These are phyloP conservation scores for Eutrema yunnanense DNA, from an alignment of 345 rosid genomes.

Conservation along the genomic window DNA sequence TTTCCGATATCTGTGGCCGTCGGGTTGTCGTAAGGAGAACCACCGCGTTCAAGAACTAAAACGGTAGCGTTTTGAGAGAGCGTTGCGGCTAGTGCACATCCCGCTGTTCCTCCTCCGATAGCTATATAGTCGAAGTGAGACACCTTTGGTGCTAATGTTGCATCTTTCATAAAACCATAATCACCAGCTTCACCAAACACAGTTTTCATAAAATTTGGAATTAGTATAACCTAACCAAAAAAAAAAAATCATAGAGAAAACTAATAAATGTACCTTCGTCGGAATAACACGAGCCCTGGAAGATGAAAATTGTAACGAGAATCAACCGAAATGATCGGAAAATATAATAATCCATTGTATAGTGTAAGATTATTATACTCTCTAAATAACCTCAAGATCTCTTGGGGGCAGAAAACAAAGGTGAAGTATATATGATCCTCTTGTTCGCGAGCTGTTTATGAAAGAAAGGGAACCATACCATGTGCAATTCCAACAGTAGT, in stretches of 20 bases:
- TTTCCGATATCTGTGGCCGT: constrained; percentile 34
- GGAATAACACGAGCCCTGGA: constrained; percentile 15
- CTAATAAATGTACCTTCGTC: constrained; percentile 2
- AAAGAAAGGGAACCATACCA: no score
- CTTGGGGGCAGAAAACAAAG: background rate
- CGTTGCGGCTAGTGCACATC: constrained; percentile 73
- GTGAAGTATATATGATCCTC: background rate
- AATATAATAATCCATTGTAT: background rate
- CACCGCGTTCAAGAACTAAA: constrained; percentile 58
- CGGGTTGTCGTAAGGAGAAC: constrained; percentile 30
- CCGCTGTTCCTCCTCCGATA: constrained; percentile 74
- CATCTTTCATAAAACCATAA: constrained; percentile 50
- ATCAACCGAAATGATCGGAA: background rate
- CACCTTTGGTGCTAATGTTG: constrained; percentile 38
- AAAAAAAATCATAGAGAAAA: background rate
- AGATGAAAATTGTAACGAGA: background rate
- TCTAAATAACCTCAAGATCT: background rate
- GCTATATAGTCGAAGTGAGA: constrained; percentile 52
- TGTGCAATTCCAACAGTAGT: no score
- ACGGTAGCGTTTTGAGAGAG: constrained; percentile 48
- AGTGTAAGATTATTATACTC: background rate
- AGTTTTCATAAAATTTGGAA: background rate
- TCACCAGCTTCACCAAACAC: constrained; percentile 3
- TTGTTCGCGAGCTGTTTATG: no score
- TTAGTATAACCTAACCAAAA: background rate